These are phyloP conservation scores for Aspergillus fructus DNA, from an alignment of 2,329 filamentous ascomycete genomes.

Conservation along the genomic window DNA sequence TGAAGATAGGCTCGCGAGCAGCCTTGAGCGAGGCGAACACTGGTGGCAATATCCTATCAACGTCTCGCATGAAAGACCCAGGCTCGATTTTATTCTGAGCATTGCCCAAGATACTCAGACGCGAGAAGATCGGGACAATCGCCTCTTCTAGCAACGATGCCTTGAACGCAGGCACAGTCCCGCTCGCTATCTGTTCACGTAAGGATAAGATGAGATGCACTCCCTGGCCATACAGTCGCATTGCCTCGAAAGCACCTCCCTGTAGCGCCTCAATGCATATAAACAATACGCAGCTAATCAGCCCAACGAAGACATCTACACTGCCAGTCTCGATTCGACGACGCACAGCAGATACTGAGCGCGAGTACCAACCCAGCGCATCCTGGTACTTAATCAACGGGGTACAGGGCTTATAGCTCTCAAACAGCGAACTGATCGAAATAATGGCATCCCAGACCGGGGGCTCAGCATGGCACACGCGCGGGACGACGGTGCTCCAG, in stretches of 20 bases:
- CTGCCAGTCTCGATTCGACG: constrained; percentile 23
- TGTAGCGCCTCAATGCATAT: constrained; percentile 34
- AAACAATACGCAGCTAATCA: constrained; percentile 34
- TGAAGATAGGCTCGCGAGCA: constrained; percentile 27
- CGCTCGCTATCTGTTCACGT: constrained; percentile 16
- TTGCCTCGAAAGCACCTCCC: constrained; percentile 24
- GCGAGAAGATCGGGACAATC: constrained; percentile 29
- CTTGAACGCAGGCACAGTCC: constrained; percentile 15
- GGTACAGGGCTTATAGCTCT: constrained; percentile 21
- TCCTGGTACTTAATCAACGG: constrained; percentile 24
- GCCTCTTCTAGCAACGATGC: constrained; percentile 24
- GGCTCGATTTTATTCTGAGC: not conserved
- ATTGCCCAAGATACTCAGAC: constrained; percentile 23
- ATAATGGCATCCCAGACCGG: constrained; percentile 42
- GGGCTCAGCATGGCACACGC: constrained; percentile 35
- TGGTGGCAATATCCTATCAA: not conserved
- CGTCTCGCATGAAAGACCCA: constrained; percentile 1
- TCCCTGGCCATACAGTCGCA: constrained; percentile 28
- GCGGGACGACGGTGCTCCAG: constrained; percentile 37
- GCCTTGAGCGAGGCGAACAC: constrained; percentile 12
- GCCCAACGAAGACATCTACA: constrained; percentile 25
- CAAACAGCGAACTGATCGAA: constrained; percentile 37
- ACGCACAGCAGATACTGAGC: constrained; percentile 27
- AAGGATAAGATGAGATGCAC: constrained; percentile 23
- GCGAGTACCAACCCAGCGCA: constrained; percentile 33